Evolutionary conservation across 192 early-diverging fungal species (phyloP), one percentile per base, ranked within the genome.

Genomic region (Entomortierella beljakovae): DNA sequence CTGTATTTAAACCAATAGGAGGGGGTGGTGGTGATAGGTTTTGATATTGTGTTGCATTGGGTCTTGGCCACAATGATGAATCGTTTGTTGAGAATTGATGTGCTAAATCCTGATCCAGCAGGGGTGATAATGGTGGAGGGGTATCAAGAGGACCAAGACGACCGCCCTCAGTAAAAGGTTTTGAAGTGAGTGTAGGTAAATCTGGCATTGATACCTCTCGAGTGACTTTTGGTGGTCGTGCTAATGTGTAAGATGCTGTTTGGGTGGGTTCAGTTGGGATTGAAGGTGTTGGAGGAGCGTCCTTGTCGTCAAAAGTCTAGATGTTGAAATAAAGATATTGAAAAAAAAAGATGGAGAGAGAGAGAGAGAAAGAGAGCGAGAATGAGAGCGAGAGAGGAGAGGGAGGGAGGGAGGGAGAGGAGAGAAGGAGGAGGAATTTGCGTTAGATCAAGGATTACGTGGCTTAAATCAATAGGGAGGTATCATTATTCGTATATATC

Each of bases 291-390:
- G 75, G 75, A n/a, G 75, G 75, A 15, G 75, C 75, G 43, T 79
- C 75, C 33, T 62, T 79, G 60, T 79, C 75, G 16, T 79, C 75
- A 63, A 79, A 79, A 22, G 42, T 70, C 75, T 79, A 40, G 22
- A 13, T 54, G 26, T 48, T 20, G 51, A 13, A 40, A 42, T 22
- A n/a, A 40, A 3, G n/a, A n/a, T n/a, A n/a, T n/a, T n/a, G n/a
- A n/a, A n/a, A n/a, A n/a, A n/a, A n/a, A n/a, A n/a, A n/a, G n/a
- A n/a, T n/a, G n/a, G n/a, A n/a, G n/a, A n/a, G n/a, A n/a, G n/a
- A n/a, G n/a, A n/a, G n/a, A n/a, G n/a, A n/a, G n/a, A n/a, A n/a
- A n/a, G n/a, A n/a, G n/a, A n/a, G n/a, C n/a, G n/a, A n/a, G n/a
- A n/a, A n/a, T n/a, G n/a, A n/a, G n/a, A n/a, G n/a, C n/a, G n/a